Evolutionary conservation across 176 grass and related monocot genomes (phyloP), one percentile per base, ranked within the genome.

Genomic region (Oryza nivara): DNA sequence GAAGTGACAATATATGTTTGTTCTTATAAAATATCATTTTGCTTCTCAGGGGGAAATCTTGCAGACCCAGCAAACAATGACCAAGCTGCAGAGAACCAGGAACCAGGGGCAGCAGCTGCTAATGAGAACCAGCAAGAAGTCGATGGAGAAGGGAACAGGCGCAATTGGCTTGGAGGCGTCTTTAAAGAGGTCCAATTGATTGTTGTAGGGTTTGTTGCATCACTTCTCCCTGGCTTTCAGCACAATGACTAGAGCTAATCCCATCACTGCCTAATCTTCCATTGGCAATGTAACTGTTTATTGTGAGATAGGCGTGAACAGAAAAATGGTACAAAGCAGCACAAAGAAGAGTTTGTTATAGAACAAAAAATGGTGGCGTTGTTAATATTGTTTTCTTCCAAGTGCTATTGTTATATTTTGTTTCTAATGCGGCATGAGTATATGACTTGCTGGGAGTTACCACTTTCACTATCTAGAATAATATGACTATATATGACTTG

Each of bases 161-260:
- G 77, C 69, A 92, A 90, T 82, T 92, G 93, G 81, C 74, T 92
- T 20, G 85, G 92, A 22, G 89, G 87, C 60, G 87, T 94, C n/a
- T 82, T 94, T 63, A 96, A 87, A 79, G 93, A 96, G 89, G 79
- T 99, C 67, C 93, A 96, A 79, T 74, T 94, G 89, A 80, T 98
- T 41, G 89, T 89, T 75, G 85, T 95, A 65, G 96, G 91, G 26
- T 99, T 99, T 65, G 74, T 99, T 68, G 81, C 91, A 16, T 99
- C 96, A 9, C 93, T 99, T 92, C 87, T 99, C 74, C 96, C 93
- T 67, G 96, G 92, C 12, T 92, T 92, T 78, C 91, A 90, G 78
- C 85, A 96, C 74, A 84, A 99, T 67, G 91, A 96, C 81, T 99
- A 96, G 88, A 41, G 13, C 47, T 26, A 38, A 4, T 22, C 22